Evolutionary conservation across 1,139 yeast species (phyloP), one percentile per base, ranked within the genome.

Genomic region (Candida labiduridarum): DNA sequence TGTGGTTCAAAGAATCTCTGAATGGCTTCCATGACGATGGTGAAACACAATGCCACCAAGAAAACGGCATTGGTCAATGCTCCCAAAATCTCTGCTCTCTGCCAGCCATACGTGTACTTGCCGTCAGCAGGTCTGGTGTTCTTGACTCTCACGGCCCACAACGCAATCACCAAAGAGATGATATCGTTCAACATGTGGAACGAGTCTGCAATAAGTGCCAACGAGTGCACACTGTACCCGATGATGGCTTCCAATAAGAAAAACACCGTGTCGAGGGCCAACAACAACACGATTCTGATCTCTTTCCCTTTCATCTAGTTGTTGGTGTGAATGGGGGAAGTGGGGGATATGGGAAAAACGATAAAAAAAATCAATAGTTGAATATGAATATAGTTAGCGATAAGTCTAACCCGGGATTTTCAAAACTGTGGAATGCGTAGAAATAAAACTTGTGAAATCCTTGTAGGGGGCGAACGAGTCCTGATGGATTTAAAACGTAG

Each of bases 181-280:
- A 94, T 89, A 70, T 94, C 99, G 69, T 94, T 94, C 57, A 94
- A 77, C 98, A 94, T 94, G 68, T 94, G 99, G 79, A 94, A 94
- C 1, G 98, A 87, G 66, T 95, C 99, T 1, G 98, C 98, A 55
- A 92, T 85, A 50, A 92, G 78, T 0, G 98, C 98, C 62, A 92
- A 77, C 1, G 97, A 92, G 66, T 92, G 95, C 34, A 91, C 96
- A 19, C 91, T 78, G 67, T 91, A 92, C 8, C 96, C 97, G 47
- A 89, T 82, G 51, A 84, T 83, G 47, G 91, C 85, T 66, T 94
- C 99, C 54, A 94, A 64, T 44, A 94, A 74, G 78, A 95, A 94
- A 73, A 94, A 94, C 3, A 80, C 67, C 4, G 95, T 84, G 67
- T 94, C 99, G 49, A 94, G 75, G 49, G 71, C 82, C 66, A 94